phyloP scores from a whole-genome alignment of 306 rosid genomes.

The Cicer bijugum region DNA sequence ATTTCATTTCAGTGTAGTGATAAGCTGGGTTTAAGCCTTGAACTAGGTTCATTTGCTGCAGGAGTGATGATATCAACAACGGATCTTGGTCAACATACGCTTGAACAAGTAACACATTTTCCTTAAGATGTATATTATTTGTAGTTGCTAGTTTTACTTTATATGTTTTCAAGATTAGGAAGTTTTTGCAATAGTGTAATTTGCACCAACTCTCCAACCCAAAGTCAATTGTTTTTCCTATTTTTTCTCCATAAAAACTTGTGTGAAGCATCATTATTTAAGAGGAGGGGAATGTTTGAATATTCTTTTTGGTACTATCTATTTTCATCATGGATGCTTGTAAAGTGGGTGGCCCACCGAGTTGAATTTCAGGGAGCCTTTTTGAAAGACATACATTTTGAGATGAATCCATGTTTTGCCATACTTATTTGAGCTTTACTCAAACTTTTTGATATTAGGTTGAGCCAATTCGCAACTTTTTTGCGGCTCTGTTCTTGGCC shows the following conservation, averaged over 20 bases:
- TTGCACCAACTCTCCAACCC: slow-evolving; percentile 34
- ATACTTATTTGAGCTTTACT: slow-evolving; percentile 44
- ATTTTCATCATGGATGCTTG: slow-evolving; percentile 30
- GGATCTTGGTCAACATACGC: slow-evolving; percentile 97
- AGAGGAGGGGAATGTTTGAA: background rate
- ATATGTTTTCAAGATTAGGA: slow-evolving; percentile 37
- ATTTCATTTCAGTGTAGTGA: slow-evolving; percentile 88
- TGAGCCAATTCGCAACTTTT: slow-evolving; percentile 94
- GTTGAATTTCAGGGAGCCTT: slow-evolving; percentile 36
- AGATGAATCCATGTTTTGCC: slow-evolving; percentile 41
- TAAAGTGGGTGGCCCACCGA: slow-evolving; percentile 14
- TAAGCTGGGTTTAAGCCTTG: slow-evolving; percentile 95
- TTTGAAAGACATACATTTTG: slow-evolving; percentile 27
- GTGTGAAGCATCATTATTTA: slow-evolving; percentile 29
- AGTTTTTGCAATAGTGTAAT: slow-evolving; percentile 39
- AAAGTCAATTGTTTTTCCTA: background rate
- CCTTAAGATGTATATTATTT: slow-evolving; percentile 38
- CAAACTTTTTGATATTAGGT: slow-evolving; percentile 62
- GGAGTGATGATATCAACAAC: slow-evolving; percentile 99
- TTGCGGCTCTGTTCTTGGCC: slow-evolving; percentile 96
- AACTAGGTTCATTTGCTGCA: slow-evolving; percentile 97
- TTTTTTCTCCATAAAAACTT: slow-evolving; percentile 10
- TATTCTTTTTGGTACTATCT: slow-evolving; percentile 33
- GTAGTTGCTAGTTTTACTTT: slow-evolving; percentile 32
- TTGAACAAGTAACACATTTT: slow-evolving; percentile 72